phyloP scores from a whole-genome alignment of 352 stramenopile species.

The Phytophthora ohioensis region DNA sequence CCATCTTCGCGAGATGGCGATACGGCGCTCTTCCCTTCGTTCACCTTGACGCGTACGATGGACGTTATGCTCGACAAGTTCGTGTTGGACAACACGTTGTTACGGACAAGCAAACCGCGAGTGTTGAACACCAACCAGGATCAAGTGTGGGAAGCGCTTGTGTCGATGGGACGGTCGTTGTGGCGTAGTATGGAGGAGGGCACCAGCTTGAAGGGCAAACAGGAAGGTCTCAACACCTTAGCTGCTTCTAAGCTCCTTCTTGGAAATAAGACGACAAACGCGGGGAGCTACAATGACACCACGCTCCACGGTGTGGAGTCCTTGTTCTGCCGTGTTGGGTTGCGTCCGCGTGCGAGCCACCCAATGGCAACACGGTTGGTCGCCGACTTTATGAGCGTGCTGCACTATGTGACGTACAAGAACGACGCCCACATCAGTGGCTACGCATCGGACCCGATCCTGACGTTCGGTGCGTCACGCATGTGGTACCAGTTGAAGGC shows the following conservation, averaged over 20 bases:
- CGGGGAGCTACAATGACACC: slow-evolving; percentile 9
- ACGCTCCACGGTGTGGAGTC: slow-evolving; percentile 34
- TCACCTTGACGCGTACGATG: slow-evolving; percentile 56
- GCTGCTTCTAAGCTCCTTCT: slow-evolving; percentile 19
- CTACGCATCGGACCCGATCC: not conserved
- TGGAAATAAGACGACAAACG: not conserved
- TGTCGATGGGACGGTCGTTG: not conserved
- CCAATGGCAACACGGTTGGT: slow-evolving; percentile 30
- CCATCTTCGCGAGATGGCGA: not conserved
- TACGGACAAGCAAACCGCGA: not conserved
- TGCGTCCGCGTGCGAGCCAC: slow-evolving; percentile 27
- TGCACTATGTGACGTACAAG: slow-evolving; percentile 20
- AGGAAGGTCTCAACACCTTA: slow-evolving; percentile 1
- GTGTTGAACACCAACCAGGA: not conserved
- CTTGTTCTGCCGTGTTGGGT: slow-evolving; percentile 36
- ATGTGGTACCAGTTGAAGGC: not conserved
- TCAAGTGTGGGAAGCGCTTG: not conserved
- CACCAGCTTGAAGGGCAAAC: not conserved
- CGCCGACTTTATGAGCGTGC: slow-evolving; percentile 38
- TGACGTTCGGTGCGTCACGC: not conserved
- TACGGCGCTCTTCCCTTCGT: slow-evolving; percentile 59
- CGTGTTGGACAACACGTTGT: too few species aligned
- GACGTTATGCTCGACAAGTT: slow-evolving; percentile 12
- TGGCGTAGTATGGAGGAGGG: slow-evolving; percentile 2
- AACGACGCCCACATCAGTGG: not conserved